Base-by-base conservation (phyloP, 768 basidiomycete species). In the Boletus sp. region DNA sequence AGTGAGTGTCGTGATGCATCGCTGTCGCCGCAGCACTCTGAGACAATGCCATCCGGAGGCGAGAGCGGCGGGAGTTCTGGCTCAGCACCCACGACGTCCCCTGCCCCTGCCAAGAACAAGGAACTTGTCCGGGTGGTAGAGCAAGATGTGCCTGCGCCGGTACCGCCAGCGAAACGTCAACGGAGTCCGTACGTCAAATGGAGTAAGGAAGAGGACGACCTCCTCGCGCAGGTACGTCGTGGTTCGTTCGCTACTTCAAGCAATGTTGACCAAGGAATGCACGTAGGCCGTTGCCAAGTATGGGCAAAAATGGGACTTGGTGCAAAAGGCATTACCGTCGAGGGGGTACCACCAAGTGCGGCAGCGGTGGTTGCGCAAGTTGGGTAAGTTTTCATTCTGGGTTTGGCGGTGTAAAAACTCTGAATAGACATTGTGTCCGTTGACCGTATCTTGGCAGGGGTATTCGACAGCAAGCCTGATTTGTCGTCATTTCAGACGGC, bases 291-390 rank as follows among this genome's bases (percentile, higher is more conserved):
- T 76, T 3, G 67, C 71, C 6, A 76, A 76, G 62, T 66, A 76
- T 29, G 74, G 75, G 32, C 74, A 76, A 54, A 67, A 73, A 56
- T 70, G 75, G 74, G 75, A 77, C 41, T 50, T 77, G 48, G 75
- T 78, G 32, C 75, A 76, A 64, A 76, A 75, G 47, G 73, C 73
- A 8, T 55, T 77, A 44, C 73, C 75, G 20, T 74, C 74, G 37
- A 62, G 77, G 48, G 74, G 76, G 1, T 77, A 77, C 50, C 76
- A 78, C 51, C 76, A 78, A 62, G 76, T 77, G 41, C 73, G 76
- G 3, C 76, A 77, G 50, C 67, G 76, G n/a, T 77, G 77, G 75
- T 62, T 77, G 52, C 67, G 76, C 45, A 77, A 76, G 55, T 53
- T 76, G 2, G 75, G 77, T 72, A 45, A 42, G 71, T 51, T 35